Conservation (phyloP, 2,329 filamentous ascomycete species). For the Diaporthe destruens region DNA sequence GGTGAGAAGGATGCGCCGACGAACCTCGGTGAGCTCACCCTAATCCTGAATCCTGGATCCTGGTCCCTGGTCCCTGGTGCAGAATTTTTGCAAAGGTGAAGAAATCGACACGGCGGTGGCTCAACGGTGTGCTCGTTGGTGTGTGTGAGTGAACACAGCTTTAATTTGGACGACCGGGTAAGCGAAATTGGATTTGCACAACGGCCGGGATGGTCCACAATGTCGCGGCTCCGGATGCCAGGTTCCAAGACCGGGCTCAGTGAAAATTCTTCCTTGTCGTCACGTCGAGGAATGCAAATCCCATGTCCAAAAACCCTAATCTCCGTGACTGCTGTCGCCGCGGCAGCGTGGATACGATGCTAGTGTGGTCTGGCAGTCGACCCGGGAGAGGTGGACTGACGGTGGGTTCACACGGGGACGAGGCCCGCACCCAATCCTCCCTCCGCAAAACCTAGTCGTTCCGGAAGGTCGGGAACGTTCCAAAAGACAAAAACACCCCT, state of each 20-base stretch:
- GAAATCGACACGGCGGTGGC: constrained; percentile 6
- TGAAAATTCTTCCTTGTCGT: constrained; percentile 40
- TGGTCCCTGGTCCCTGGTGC: constrained; percentile 22
- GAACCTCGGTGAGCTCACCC: constrained; percentile 30
- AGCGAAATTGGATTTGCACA: constrained; percentile 41
- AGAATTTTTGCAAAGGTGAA: constrained; percentile 35
- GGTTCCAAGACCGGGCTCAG: constrained; percentile 33
- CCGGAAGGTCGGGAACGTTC: constrained; percentile 35
- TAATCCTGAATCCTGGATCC: constrained; percentile 11
- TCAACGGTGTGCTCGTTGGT: not conserved
- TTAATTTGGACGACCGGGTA: constrained; percentile 36
- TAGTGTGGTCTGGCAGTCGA: not conserved
- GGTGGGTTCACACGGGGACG: constrained; percentile 21
- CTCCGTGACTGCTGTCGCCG: constrained; percentile 14
- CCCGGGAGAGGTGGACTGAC: constrained; percentile 32
- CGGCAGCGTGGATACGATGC: constrained; percentile 22
- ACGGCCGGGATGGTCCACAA: constrained; percentile 33
- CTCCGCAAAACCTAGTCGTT: constrained; percentile 28
- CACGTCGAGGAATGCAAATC: constrained; percentile 33
- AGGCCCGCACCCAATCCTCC: constrained; percentile 32
- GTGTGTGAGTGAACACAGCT: constrained; percentile 27
- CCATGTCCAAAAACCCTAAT: constrained; percentile 35
- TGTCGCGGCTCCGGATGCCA: constrained; percentile 38
- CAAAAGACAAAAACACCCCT: constrained; percentile 25
- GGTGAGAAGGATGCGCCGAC: constrained; percentile 15